Conservation (phyloP, 371 early-diverging fungal genomes). For the Paramicrosporidium saccamoebae region DNA sequence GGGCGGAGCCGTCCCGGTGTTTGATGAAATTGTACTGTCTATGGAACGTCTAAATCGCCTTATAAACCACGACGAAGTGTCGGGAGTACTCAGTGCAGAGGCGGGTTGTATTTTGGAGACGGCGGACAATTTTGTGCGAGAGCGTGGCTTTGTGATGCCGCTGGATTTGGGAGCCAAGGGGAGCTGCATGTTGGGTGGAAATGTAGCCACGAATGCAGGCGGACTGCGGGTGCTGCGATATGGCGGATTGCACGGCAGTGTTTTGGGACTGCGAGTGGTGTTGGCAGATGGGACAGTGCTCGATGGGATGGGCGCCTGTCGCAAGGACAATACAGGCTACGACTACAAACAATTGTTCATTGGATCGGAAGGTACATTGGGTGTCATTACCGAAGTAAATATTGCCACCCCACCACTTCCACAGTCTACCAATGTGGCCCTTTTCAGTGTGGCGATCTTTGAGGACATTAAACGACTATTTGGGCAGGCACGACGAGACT, state of each 20-base stretch:
- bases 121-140: constrained; percentile 32
- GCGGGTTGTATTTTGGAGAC: constrained; percentile 59
- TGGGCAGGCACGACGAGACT: constrained; percentile 24
- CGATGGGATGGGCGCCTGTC: constrained; percentile 31
- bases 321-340: constrained; percentile 67
- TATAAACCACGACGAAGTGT: constrained; percentile 32
- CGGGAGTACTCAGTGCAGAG: constrained; percentile 48
- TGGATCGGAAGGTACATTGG: constrained; percentile 80
- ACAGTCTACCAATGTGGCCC: constrained; percentile 30
- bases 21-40: constrained; percentile 64
- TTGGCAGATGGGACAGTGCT: constrained; percentile 60
- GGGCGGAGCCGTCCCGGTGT: constrained; percentile 67
- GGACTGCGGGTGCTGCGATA: constrained; percentile 63
- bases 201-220: constrained; percentile 81
- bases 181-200: constrained; percentile 53
- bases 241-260: constrained; percentile 62
- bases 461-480: constrained; percentile 45
- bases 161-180: constrained; percentile 79
- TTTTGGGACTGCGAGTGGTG: constrained; percentile 49
- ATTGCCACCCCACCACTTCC: constrained; percentile 30
- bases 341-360: constrained; percentile 81
- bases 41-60: constrained; percentile 33
- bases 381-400: constrained; percentile 57
- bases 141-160: constrained; percentile 52
- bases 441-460: constrained; percentile 34